Evolutionary conservation across 2,329 filamentous ascomycete genomes (phyloP).

Genomic region (Trichoderma brevicompactum): DNA sequence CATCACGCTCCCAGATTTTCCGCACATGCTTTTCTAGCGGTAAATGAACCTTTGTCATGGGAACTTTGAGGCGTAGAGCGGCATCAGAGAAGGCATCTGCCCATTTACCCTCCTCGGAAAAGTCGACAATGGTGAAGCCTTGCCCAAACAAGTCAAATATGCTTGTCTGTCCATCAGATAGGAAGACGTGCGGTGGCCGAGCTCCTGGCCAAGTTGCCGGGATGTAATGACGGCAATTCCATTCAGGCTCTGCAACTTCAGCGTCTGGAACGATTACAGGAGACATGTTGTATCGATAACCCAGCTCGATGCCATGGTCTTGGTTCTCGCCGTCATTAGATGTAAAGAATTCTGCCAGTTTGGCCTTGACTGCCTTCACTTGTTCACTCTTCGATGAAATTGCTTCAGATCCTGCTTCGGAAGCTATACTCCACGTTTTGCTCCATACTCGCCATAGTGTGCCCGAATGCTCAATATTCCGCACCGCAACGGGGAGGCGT

Average conservation of each 20-base stretch:
- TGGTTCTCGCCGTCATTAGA: slow-evolving; percentile 37
- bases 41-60: background rate
- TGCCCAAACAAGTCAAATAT: slow-evolving; percentile 21
- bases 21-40: slow-evolving; percentile 1
- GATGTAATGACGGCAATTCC: slow-evolving; percentile 3
- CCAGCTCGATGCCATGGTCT: slow-evolving; percentile 39
- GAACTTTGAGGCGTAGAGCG: background rate
- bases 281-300: slow-evolving; percentile 33
- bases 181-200: slow-evolving; percentile 2
- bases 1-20: background rate
- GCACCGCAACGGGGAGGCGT: slow-evolving; percentile 31
- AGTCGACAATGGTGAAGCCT: slow-evolving; percentile 15
- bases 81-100: background rate
- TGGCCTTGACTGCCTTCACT: background rate
- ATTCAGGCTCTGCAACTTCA: slow-evolving; percentile 6
- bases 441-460: background rate
- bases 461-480: slow-evolving; percentile 31
- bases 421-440: background rate
- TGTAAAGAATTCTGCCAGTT: background rate
- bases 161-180: slow-evolving; percentile 17
- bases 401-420: background rate
- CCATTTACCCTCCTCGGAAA: slow-evolving; percentile 2
- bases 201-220: slow-evolving; percentile 24
- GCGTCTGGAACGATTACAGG: slow-evolving; percentile 2
- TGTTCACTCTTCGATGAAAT: background rate